Percentiles rank a stretch among this genome's conserved stretches.
Conservation (phyloP, 139 green algal species). For the Nannochloris sp. region DNA sequence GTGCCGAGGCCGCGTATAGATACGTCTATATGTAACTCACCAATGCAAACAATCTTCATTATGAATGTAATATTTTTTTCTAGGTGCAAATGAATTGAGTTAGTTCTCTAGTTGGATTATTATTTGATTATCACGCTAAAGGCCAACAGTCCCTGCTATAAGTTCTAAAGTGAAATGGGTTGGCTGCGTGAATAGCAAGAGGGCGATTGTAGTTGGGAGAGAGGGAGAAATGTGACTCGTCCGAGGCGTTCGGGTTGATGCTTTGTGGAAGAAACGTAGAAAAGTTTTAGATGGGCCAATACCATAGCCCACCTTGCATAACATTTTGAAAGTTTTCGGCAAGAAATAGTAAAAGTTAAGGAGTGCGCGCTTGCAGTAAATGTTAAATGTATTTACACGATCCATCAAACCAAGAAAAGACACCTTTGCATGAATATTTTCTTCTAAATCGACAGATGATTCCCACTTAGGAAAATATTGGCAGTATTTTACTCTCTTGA, state of each 20-base stretch:
- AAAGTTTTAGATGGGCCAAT: too few species aligned
- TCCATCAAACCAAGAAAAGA: too few species aligned
- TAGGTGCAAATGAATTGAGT: background rate
- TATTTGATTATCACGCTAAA: background rate
- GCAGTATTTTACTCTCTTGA: background rate
- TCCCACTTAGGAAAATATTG: background rate
- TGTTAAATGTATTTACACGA: too few species aligned
- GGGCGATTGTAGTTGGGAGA: background rate
- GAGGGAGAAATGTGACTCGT: background rate
- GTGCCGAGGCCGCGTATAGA: background rate
- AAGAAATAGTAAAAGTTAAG: too few species aligned
- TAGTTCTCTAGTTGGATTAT: background rate
- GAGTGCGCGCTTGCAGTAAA: too few species aligned
- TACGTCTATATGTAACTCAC: background rate
- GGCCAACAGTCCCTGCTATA: background rate
- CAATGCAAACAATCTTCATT: conserved; percentile 5
- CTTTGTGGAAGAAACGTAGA: too few species aligned
- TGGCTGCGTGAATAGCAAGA: background rate
- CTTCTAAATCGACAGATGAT: background rate
- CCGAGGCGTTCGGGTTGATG: too few species aligned
- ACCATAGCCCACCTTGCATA: too few species aligned
- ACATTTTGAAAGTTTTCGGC: too few species aligned
- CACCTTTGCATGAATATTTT: too few species aligned
- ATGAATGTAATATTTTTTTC: background rate
- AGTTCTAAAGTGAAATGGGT: background rate